Evolutionary conservation across 768 basidiomycete genomes (phyloP), one percentile per base, ranked within the genome.

Genomic region (Collybiopsis confluens): DNA sequence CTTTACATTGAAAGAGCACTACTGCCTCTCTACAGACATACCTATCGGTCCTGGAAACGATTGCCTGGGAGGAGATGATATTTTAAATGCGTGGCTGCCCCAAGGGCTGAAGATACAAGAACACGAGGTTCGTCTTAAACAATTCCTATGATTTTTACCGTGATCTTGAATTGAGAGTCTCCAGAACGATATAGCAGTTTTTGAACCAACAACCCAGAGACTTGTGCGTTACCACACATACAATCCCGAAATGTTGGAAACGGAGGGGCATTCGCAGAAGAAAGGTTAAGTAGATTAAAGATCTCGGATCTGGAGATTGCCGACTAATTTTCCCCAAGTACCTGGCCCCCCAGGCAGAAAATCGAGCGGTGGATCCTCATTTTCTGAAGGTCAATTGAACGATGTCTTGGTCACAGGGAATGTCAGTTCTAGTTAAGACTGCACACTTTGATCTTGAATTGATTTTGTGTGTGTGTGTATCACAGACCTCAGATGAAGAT

Each of bases 331-430:
- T 15, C n/a, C 21, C 11, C 15, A 7, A 52, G 50, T 52, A 35
- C 21, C 15, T 5, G 40, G n/a, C n/a, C n/a, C n/a, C n/a, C n/a
- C n/a, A n/a, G n/a, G 37, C 48, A 24, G 36, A 52, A 36, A 42
- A 33, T 44, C 43, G 43, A 23, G 30, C 35, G 23, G 20, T 42
- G 41, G 16, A 13, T 20, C 38, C 4, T 9, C 15, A 27, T n/a
- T 27, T 28, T 37, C 16, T 16, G 26, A 35, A 28, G 75, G 11
- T 30, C 23, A 76, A 30, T 66, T 81, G n/a, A 64, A 67, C 50
- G 80, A 81, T 58, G 77, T 81, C 28, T 64, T 83, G 55, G 67
- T 81, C 50, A 77, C 77, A 13, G 81, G 80, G 33, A 69, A 78
- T 62, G 78, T 78, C 54, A 21, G 72, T 61, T 43, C 51, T n/a